A percentile compares a stretch with the other conserved stretches of the same genome.
Evolutionary conservation across 805 yeast species (phyloP).

Genomic region (Metschnikowia lachancei): DNA sequence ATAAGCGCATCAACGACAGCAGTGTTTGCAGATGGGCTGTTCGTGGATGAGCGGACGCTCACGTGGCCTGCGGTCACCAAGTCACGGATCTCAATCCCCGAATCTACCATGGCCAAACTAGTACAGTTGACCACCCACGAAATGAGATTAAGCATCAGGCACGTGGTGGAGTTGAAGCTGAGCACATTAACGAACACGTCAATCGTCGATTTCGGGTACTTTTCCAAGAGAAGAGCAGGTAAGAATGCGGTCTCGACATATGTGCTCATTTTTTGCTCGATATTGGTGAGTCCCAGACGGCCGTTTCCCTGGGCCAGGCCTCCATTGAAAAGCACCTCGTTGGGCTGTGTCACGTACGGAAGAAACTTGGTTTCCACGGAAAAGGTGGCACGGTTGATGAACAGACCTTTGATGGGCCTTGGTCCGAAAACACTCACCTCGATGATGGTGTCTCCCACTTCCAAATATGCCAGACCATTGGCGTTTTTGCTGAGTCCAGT

Average conservation of each 20-base stretch:
- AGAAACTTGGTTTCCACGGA: conserved; percentile 58
- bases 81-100: conserved; percentile 78
- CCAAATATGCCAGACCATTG: conserved; percentile 81
- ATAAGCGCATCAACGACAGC: conserved; percentile 14
- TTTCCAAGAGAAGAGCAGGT: conserved; percentile 56
- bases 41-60: conserved; percentile 15
- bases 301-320: conserved; percentile 26
- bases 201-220: conserved; percentile 88
- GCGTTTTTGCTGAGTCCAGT: conserved; percentile 68
- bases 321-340: conserved; percentile 29
- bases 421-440: conserved; percentile 85
- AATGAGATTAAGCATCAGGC: conserved; percentile 36
- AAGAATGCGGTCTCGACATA: conserved; percentile 51
- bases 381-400: conserved; percentile 61
- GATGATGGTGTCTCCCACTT: conserved; percentile 58
- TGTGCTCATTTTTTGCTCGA: conserved; percentile 50
- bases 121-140: conserved; percentile 61
- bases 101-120: conserved; percentile 75
- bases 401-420: conserved; percentile 75
- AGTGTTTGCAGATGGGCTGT: conserved; percentile 7
- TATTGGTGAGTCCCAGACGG: conserved; percentile 33
- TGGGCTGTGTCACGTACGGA: conserved; percentile 46
- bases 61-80: conserved; percentile 66
- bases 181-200: conserved; percentile 72
- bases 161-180: conserved; percentile 33